These are phyloP conservation scores for Nothomitra cinnamomea DNA, from an alignment of 2,329 filamentous ascomycete species.

Conservation along the genomic window DNA sequence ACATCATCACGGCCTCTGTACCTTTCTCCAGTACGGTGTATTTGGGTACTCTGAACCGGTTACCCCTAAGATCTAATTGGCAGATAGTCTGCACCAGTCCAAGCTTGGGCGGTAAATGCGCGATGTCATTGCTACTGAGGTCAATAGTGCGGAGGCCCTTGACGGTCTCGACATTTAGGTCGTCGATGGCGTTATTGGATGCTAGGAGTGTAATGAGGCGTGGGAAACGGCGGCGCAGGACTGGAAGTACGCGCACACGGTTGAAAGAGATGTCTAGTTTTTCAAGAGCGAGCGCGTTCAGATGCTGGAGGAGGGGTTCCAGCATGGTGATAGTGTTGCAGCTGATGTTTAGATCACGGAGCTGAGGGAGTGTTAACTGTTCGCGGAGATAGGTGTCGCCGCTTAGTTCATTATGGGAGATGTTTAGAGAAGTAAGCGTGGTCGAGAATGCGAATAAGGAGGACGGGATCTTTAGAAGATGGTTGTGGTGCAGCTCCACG, in stretches of 20 bases:
- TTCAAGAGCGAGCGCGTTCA: slow-evolving; percentile 58
- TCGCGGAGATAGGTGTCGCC: slow-evolving; percentile 48
- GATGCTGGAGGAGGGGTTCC: slow-evolving; percentile 42
- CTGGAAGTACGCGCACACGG: slow-evolving; percentile 53
- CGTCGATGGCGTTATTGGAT: slow-evolving; percentile 62
- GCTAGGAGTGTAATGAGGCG: slow-evolving; percentile 52
- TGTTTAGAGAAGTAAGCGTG: slow-evolving; percentile 52
- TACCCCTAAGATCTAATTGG: slow-evolving; percentile 64
- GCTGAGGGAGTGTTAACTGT: slow-evolving; percentile 49
- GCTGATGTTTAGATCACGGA: slow-evolving; percentile 62
- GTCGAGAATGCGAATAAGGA: slow-evolving; percentile 55
- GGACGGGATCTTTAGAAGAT: slow-evolving; percentile 49
- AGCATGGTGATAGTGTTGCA: slow-evolving; percentile 59
- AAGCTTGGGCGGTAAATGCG: slow-evolving; percentile 61
- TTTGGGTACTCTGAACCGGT: slow-evolving; percentile 73
- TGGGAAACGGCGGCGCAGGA: slow-evolving; percentile 50
- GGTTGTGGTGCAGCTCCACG: slow-evolving; percentile 62
- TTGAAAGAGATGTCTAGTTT: slow-evolving; percentile 73
- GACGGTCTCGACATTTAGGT: slow-evolving; percentile 56
- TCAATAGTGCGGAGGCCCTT: slow-evolving; percentile 61
- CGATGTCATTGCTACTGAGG: slow-evolving; percentile 71
- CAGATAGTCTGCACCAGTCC: slow-evolving; percentile 52
- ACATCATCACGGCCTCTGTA: slow-evolving; percentile 67
- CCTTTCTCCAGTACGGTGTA: slow-evolving; percentile 74
- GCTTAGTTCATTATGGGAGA: slow-evolving; percentile 58